Conservation (phyloP, 176 grass and related monocot genomes). For the Eremochloa ophiuroides region DNA sequence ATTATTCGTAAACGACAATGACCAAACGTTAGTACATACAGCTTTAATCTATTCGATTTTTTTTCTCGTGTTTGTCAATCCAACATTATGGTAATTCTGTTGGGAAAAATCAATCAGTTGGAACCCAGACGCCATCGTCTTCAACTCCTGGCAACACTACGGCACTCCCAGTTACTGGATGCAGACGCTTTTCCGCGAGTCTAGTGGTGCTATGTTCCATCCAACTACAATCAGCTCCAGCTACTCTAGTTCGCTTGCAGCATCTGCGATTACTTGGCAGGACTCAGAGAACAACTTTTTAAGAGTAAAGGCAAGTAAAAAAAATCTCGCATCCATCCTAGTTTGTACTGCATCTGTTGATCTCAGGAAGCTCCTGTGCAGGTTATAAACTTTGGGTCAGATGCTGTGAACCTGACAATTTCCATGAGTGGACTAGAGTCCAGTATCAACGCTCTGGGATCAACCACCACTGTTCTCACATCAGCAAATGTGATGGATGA, state of each 20-base stretch:
- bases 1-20: constrained; percentile 80
- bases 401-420: constrained; percentile 9
- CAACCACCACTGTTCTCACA: constrained; percentile 55
- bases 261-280: constrained; percentile 59
- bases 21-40: constrained; percentile 51
- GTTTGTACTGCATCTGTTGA: background rate
- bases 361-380: constrained; percentile 9
- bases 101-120: constrained; percentile 40
- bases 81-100: background rate
- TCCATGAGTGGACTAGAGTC: constrained; percentile 46
- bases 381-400: constrained; percentile 56
- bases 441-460: constrained; percentile 30
- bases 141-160: constrained; percentile 75
- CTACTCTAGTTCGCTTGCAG: constrained; percentile 19
- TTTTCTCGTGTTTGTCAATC: constrained; percentile 2
- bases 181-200: constrained; percentile 70
- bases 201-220: constrained; percentile 54
- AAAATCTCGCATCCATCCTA: background rate
- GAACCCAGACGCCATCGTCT: constrained; percentile 93
- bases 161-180: constrained; percentile 95
- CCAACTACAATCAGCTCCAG: constrained; percentile 32
- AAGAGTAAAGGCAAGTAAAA: constrained; percentile 50
- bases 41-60: background rate
- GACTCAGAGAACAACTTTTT: constrained; percentile 30
- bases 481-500: constrained; percentile 77